Evolutionary conservation across 352 stramenopile species (phyloP).

Genomic region (Globisporangium nodosum): DNA sequence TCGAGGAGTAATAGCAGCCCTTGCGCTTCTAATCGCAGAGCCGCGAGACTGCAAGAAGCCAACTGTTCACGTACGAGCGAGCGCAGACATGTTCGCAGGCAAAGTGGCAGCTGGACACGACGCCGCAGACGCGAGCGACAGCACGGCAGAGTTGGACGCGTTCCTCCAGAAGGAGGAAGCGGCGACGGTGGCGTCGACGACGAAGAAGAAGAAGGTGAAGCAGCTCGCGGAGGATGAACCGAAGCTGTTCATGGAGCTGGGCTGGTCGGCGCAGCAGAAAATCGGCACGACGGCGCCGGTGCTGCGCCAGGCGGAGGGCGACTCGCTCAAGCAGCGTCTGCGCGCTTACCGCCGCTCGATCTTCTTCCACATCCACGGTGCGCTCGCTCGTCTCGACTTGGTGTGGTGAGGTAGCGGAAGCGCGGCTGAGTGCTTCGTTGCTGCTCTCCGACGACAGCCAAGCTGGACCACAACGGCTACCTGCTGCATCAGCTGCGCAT

Average conservation of each 20-base stretch:
- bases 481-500: conserved; percentile 53
- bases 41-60: neutral
- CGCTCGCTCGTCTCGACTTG: neutral
- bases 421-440: too few relatives aligned
- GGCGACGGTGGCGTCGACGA: conserved; percentile 22
- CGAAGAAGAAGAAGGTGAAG: conserved; percentile 19
- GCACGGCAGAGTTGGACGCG: conserved; percentile 31
- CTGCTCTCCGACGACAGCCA: conserved; percentile 23
- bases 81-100: neutral
- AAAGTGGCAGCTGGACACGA: neutral
- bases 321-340: conserved; percentile 63
- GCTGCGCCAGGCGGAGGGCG: conserved; percentile 63
- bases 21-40: neutral
- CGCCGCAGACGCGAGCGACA: neutral
- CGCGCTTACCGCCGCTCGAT: conserved; percentile 64
- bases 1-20: too few relatives aligned
- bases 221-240: conserved; percentile 27
- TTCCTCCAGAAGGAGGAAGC: conserved; percentile 52
- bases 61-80: neutral
- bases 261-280: conserved; percentile 53
- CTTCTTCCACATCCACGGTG: conserved; percentile 77
- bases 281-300: conserved; percentile 54
- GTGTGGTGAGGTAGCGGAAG: too few relatives aligned
- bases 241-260: conserved; percentile 73
- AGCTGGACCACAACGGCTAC: conserved; percentile 67